Conservation (phyloP, 2,329 filamentous ascomycete species). For the Aspergillus aculeatinus region DNA sequence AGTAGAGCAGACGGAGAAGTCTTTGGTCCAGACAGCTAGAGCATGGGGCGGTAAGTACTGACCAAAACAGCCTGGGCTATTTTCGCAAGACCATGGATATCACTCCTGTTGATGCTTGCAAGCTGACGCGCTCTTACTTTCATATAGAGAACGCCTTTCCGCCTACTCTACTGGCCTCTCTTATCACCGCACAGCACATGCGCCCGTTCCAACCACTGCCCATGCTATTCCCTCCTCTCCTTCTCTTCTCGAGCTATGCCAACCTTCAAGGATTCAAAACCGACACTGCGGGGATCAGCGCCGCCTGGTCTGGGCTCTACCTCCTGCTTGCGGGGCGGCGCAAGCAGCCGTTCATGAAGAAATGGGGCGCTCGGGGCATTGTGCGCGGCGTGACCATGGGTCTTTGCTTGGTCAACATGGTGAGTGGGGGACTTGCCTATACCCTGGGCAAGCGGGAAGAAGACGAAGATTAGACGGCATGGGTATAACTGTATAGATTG, state of each 20-base stretch:
- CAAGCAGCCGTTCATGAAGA: slow-evolving; percentile 48
- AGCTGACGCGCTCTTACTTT: not conserved
- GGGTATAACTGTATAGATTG: not conserved
- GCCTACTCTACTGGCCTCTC: slow-evolving; percentile 63
- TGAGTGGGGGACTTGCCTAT: slow-evolving; percentile 49
- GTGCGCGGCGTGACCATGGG: slow-evolving; percentile 49
- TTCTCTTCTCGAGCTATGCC: slow-evolving; percentile 66
- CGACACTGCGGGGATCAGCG: slow-evolving; percentile 63
- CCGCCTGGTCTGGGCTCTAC: slow-evolving; percentile 66
- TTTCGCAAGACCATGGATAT: no score
- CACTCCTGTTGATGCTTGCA: not conserved
- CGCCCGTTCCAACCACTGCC: slow-evolving; percentile 66
- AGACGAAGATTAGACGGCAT: slow-evolving; percentile 30
- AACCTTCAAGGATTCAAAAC: slow-evolving; percentile 63
- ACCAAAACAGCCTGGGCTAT: not conserved
- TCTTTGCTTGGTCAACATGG: slow-evolving; percentile 47
- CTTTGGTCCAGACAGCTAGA: slow-evolving; percentile 38
- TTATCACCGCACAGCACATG: slow-evolving; percentile 65
- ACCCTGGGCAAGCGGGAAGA: slow-evolving; percentile 43
- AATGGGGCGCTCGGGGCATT: slow-evolving; percentile 46
- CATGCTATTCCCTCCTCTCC: slow-evolving; percentile 65
- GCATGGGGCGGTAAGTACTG: slow-evolving; percentile 44
- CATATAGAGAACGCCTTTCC: slow-evolving; percentile 61
- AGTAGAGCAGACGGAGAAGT: slow-evolving; percentile 38
- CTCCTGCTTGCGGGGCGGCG: slow-evolving; percentile 61